Percentiles rank a stretch among this genome's conserved stretches.
Evolutionary conservation across 140 eudicot genomes (phyloP).

Genomic region (Oenanthe javanica): DNA sequence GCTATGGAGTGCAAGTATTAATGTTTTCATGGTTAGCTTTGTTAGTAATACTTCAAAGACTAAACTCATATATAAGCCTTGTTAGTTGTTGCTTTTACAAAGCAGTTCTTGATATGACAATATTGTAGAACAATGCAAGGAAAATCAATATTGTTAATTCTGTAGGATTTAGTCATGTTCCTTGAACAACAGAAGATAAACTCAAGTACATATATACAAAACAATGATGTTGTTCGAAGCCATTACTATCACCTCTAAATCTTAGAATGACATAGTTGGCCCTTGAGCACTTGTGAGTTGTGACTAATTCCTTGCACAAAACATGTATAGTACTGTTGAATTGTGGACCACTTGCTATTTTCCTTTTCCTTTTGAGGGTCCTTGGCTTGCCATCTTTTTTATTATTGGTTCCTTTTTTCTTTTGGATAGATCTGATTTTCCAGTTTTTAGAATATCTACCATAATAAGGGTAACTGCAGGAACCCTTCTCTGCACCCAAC

Average conservation of each 20-base stretch:
- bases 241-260: not conserved
- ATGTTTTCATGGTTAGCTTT: not conserved
- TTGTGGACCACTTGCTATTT: not conserved
- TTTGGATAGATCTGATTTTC: not conserved
- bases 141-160: not conserved
- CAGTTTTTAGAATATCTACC: not conserved
- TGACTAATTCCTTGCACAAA: not conserved
- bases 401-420: not conserved
- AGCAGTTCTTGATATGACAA: not conserved
- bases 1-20: not conserved
- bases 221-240: not conserved
- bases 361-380: not conserved
- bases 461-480: not conserved
- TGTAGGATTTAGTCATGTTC: not conserved
- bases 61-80: not conserved
- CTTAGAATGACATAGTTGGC: not conserved
- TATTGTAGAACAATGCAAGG: not conserved
- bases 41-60: not conserved
- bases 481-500: not conserved
- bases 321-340: not conserved
- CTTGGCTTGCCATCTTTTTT: not conserved
- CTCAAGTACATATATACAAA: not conserved
- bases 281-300: not conserved
- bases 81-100: not conserved
- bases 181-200: not conserved